Conservation (phyloP, 1,139 yeast species). For the Pichia sp. region DNA sequence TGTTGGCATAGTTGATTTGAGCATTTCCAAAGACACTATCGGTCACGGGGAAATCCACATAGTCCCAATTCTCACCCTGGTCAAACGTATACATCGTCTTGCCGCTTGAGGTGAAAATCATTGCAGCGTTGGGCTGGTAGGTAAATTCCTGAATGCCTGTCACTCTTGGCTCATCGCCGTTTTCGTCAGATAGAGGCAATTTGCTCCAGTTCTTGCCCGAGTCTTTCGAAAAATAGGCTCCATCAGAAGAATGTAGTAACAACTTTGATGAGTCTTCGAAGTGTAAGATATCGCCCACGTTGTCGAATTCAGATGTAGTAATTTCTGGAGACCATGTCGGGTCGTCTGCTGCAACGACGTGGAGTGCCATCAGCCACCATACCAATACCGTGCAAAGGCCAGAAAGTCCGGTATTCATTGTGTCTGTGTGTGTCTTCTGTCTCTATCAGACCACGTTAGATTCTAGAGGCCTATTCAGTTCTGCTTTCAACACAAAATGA, state of each 20-base stretch:
- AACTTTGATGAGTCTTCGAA: constrained; percentile 56
- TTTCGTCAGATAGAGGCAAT: constrained; percentile 32
- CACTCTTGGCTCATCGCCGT: constrained; percentile 30
- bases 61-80: constrained; percentile 54
- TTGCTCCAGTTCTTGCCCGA: constrained; percentile 55
- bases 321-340: constrained; percentile 7
- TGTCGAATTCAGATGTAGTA: constrained; percentile 1
- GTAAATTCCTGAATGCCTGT: constrained; percentile 33
- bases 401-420: constrained; percentile 1
- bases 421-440: neutral
- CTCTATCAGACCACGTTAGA: neutral
- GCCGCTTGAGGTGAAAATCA: constrained; percentile 40
- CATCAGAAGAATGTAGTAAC: constrained; percentile 36
- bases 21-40: constrained; percentile 4
- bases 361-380: neutral
- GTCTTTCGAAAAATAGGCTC: constrained; percentile 45
- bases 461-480: too few species aligned
- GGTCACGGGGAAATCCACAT: constrained; percentile 33
- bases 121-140: constrained; percentile 51
- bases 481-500: neutral
- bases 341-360: constrained; percentile 1
- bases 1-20: constrained; percentile 28
- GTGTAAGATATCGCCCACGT: constrained; percentile 33
- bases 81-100: constrained; percentile 53
- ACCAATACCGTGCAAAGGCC: neutral